These are phyloP conservation scores for Monilinia laxa DNA, from an alignment of 2,329 filamentous ascomycete species.

Conservation along the genomic window DNA sequence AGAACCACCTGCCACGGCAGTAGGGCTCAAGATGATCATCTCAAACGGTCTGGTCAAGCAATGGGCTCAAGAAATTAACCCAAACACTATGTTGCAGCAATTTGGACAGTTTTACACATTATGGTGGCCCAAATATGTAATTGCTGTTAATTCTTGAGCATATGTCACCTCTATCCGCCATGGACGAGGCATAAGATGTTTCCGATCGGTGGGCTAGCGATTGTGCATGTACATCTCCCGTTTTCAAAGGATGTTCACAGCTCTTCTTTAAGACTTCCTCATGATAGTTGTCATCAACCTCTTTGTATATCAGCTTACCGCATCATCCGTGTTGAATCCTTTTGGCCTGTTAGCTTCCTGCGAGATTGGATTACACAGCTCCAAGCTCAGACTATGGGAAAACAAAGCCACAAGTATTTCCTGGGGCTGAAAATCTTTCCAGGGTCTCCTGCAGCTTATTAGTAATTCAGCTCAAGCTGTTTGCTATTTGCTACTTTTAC, in stretches of 20 bases:
- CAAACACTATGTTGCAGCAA: background rate
- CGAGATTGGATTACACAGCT: background rate
- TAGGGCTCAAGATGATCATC: background rate
- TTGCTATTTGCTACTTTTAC: background rate
- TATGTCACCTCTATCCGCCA: too few relatives aligned
- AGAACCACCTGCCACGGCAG: background rate
- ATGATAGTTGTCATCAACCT: background rate
- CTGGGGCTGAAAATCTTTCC: background rate
- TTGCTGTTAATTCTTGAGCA: background rate
- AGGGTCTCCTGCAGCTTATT: conserved; percentile 7
- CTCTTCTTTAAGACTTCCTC: background rate
- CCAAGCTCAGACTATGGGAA: background rate
- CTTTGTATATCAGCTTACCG: background rate
- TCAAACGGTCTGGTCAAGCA: background rate
- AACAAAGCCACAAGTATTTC: background rate
- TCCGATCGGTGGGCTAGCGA: background rate
- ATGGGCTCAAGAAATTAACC: background rate
- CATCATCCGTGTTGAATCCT: background rate
- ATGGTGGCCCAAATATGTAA: background rate
- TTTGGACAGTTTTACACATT: background rate
- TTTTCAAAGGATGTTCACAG: background rate
- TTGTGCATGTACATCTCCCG: background rate
- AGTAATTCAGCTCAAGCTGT: background rate
- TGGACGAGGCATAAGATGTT: too few relatives aligned
- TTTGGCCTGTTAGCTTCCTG: background rate